phyloP scores from a whole-genome alignment of 2,329 filamentous ascomycete genomes.

The Penicillium sp. region DNA sequence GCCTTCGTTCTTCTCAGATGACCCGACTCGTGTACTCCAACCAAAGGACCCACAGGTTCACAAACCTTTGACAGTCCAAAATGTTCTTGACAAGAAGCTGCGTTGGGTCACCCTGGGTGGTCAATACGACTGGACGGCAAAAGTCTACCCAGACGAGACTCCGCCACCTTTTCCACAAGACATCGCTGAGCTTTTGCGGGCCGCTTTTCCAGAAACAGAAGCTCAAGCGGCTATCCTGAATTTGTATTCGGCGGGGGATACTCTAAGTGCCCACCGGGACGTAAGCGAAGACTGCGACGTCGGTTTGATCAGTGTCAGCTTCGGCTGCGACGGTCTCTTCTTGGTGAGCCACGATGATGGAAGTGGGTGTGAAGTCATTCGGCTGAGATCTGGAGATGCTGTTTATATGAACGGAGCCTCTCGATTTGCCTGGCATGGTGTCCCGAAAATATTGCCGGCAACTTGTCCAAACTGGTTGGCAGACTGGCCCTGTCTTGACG shows the following conservation, averaged over 20 bases:
- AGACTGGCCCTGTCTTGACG: constrained; percentile 68
- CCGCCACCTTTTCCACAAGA: constrained; percentile 77
- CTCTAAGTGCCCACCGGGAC: constrained; percentile 89
- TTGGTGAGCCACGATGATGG: constrained; percentile 71
- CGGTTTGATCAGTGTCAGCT: constrained; percentile 80
- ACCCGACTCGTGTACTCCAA: constrained; percentile 33
- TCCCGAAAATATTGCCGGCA: constrained; percentile 78
- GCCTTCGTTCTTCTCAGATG: constrained; percentile 60
- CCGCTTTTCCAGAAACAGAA: constrained; percentile 74
- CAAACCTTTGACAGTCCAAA: constrained; percentile 69
- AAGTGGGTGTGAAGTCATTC: constrained; percentile 53
- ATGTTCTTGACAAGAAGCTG: constrained; percentile 76
- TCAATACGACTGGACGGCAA: constrained; percentile 94
- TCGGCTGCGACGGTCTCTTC: constrained; percentile 90
- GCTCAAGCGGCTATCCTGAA: constrained; percentile 94
- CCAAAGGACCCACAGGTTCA: constrained; percentile 77
- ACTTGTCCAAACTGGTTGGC: constrained; percentile 78
- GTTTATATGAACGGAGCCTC: constrained; percentile 85
- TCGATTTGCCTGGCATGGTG: constrained; percentile 92
- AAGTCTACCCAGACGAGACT: constrained; percentile 71
- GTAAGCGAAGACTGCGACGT: constrained; percentile 82
- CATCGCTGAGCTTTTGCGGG: constrained; percentile 68
- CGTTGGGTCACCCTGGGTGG: constrained; percentile 95
- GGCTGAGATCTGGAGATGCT: constrained; percentile 81
- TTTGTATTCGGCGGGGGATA: constrained; percentile 87